These are phyloP conservation scores for Xylaria longipes DNA, from an alignment of 495 filamentous ascomycete species.

Conservation along the genomic window DNA sequence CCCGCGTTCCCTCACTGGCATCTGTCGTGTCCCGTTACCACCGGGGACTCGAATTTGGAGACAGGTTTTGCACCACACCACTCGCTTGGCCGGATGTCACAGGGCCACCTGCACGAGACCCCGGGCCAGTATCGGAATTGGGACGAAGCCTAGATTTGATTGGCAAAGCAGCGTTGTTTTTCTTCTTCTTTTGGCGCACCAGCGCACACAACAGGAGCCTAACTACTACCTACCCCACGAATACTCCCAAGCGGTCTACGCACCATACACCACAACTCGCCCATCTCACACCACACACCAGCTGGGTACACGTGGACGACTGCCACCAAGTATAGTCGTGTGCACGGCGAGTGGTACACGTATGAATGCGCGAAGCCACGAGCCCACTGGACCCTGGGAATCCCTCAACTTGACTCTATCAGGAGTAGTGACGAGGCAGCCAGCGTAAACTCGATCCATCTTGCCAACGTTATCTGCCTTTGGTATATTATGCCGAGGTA, in stretches of 20 bases:
- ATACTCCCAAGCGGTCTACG: slow-evolving; percentile 37
- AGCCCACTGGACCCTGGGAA: slow-evolving; percentile 24
- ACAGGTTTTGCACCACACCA: slow-evolving; percentile 20
- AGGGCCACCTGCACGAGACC: slow-evolving; percentile 36
- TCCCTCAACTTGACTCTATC: slow-evolving; percentile 30
- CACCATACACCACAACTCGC: slow-evolving; percentile 21
- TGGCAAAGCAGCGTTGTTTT: slow-evolving; percentile 32
- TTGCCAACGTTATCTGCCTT: slow-evolving; percentile 9
- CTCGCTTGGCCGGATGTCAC: slow-evolving; percentile 29
- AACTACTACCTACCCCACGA: slow-evolving; percentile 41
- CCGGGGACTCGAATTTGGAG: slow-evolving; percentile 21
- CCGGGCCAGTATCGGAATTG: slow-evolving; percentile 37
- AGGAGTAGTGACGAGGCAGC: slow-evolving; percentile 34
- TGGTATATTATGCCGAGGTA: slow-evolving; percentile 29
- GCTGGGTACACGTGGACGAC: slow-evolving; percentile 42
- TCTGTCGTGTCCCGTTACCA: slow-evolving; percentile 24
- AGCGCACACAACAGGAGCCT: slow-evolving; percentile 38
- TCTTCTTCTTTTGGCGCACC: slow-evolving; percentile 25
- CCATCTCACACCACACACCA: slow-evolving; percentile 25
- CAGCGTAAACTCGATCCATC: slow-evolving; percentile 28
- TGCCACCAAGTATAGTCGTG: slow-evolving; percentile 34
- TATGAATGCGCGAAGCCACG: slow-evolving; percentile 37
- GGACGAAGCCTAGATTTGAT: slow-evolving; percentile 35
- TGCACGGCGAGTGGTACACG: slow-evolving; percentile 41
- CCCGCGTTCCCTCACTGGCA: slow-evolving; percentile 13